Evolutionary conservation across 768 basidiomycete genomes (phyloP).

Genomic region (Xerocomellus intermedius): DNA sequence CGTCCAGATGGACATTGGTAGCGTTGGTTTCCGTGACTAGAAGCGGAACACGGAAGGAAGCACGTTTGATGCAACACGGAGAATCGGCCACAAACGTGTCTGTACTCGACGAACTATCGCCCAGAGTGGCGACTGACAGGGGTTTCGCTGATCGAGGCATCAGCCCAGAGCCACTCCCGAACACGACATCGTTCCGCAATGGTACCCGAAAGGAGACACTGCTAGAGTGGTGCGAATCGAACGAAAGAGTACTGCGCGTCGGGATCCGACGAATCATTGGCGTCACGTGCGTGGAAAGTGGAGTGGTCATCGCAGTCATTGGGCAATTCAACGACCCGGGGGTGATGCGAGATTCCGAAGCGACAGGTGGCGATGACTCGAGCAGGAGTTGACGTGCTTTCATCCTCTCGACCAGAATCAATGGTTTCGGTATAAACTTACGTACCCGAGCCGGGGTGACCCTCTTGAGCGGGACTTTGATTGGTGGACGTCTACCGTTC

Average conservation of each 20-base stretch:
- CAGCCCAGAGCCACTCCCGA: background rate
- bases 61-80: constrained; percentile 14
- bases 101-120: constrained; percentile 15
- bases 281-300: constrained; percentile 1
- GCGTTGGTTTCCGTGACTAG: background rate
- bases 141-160: constrained; percentile 4
- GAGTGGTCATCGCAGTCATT: background rate
- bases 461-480: background rate
- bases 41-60: constrained; percentile 2
- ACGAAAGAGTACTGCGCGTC: background rate
- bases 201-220: constrained; percentile 11
- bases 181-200: background rate
- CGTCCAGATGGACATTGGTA: background rate
- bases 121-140: constrained; percentile 4
- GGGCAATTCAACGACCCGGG: background rate
- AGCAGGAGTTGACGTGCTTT: constrained; percentile 11
- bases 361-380: background rate
- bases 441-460: background rate
- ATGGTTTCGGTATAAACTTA: constrained; percentile 26
- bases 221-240: background rate
- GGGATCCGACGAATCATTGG: background rate
- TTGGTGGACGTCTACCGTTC: background rate
- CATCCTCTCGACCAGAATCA: constrained; percentile 27
- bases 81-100: constrained; percentile 26
- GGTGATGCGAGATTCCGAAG: background rate